A percentile compares a stretch with the other conserved stretches of the same genome.
These are phyloP conservation scores for Colletotrichum sp. DNA, from an alignment of 2,329 filamentous ascomycete species.

Conservation along the genomic window DNA sequence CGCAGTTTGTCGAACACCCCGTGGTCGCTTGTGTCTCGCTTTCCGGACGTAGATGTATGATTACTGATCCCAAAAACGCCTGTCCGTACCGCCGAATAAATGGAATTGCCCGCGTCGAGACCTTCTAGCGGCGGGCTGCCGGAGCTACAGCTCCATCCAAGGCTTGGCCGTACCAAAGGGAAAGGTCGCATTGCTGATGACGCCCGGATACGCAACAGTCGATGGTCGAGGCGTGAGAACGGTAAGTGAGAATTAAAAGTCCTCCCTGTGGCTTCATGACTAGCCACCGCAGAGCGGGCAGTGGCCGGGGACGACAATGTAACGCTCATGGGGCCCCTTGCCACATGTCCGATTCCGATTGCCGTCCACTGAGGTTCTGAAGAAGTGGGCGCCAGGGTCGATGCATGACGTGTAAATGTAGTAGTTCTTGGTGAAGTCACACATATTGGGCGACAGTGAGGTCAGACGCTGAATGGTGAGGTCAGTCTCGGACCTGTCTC, in stretches of 20 bases:
- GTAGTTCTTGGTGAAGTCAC: slow-evolving; percentile 75
- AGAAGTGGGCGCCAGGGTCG: slow-evolving; percentile 74
- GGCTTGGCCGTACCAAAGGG: background rate
- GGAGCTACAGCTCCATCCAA: background rate
- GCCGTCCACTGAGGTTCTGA: slow-evolving; percentile 72
- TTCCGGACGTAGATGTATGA: background rate
- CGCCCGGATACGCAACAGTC: background rate
- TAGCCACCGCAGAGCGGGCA: slow-evolving; percentile 52
- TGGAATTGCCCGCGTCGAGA: background rate
- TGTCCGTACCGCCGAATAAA: background rate
- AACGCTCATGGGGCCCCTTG: slow-evolving; percentile 73
- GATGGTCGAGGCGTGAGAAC: background rate
- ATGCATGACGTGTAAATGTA: slow-evolving; percentile 76
- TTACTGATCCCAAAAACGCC: background rate
- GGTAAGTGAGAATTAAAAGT: background rate
- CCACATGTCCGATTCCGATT: slow-evolving; percentile 63
- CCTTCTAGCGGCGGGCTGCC: too few relatives aligned
- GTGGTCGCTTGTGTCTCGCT: background rate
- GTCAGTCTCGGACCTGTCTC: background rate
- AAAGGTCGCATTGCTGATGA: background rate
- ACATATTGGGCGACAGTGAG: slow-evolving; percentile 45
- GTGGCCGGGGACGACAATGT: slow-evolving; percentile 71
- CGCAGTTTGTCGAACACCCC: background rate
- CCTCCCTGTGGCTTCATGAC: background rate
- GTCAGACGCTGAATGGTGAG: background rate